phyloP scores from a whole-genome alignment of 2,329 filamentous ascomycete genomes.

The Ophiocordyceps camponoti-saundersi region DNA sequence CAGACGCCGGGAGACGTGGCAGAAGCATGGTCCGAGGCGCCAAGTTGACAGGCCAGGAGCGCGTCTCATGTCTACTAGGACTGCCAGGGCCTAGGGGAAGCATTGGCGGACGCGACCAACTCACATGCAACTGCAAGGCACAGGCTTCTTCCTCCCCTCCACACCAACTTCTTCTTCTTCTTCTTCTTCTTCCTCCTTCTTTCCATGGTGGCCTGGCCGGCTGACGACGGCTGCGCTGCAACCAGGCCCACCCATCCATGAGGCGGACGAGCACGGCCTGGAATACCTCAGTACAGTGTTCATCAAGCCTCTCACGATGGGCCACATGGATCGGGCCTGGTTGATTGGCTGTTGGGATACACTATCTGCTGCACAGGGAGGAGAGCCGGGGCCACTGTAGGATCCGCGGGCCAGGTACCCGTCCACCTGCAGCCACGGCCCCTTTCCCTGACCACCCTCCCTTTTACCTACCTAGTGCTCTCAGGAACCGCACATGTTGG shows the following conservation, averaged over 20 bases:
- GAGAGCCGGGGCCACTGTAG: neutral
- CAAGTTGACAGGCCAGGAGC: neutral
- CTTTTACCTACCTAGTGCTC: too few relatives aligned
- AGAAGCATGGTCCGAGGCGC: neutral
- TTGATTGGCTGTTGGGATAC: too few relatives aligned
- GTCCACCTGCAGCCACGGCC: neutral
- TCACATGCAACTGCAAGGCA: neutral
- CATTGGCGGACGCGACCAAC: too few relatives aligned
- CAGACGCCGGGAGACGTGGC: neutral
- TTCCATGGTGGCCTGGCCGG: neutral
- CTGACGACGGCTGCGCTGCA: neutral
- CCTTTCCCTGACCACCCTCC: neutral
- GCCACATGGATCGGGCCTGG: neutral
- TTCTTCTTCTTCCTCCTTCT: neutral
- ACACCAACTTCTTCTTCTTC: neutral
- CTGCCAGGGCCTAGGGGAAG: too few relatives aligned
- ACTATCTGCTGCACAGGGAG: too few relatives aligned
- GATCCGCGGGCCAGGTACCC: neutral
- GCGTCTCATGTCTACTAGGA: neutral
- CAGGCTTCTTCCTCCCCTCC: neutral
- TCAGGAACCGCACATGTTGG: too few relatives aligned
- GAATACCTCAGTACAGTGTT: too few relatives aligned
- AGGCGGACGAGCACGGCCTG: too few relatives aligned
- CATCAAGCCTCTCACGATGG: neutral
- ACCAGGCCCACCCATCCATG: too few relatives aligned